phyloP scores from a whole-genome alignment of 176 grass and related monocot species.

The Alopecurus myosuroides region DNA sequence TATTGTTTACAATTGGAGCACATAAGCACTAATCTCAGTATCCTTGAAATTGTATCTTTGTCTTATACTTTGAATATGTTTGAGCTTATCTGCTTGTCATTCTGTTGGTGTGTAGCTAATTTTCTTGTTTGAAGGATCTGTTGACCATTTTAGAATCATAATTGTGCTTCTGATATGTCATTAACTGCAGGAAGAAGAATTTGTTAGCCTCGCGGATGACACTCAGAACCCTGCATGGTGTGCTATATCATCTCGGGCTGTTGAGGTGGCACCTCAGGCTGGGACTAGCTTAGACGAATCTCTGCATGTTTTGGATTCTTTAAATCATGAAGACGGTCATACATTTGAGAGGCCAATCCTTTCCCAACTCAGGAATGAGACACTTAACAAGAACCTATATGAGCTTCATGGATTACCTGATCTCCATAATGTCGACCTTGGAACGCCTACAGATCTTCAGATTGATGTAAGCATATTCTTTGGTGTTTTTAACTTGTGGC shows the following conservation, averaged over 20 bases:
- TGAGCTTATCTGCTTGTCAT: neutral
- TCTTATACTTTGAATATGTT: neutral
- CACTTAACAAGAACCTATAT: neutral
- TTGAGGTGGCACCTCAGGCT: slow-evolving; percentile 20
- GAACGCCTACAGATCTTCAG: slow-evolving; percentile 63
- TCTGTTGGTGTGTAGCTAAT: neutral
- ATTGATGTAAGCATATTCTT: slow-evolving; percentile 51
- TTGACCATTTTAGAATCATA: neutral
- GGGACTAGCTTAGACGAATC: slow-evolving; percentile 33
- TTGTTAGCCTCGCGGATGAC: slow-evolving; percentile 33
- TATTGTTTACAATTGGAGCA: neutral
- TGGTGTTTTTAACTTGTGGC: neutral
- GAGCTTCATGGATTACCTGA: slow-evolving; percentile 37
- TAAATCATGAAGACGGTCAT: slow-evolving; percentile 27
- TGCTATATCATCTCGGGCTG: slow-evolving; percentile 31
- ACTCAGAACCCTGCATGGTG: slow-evolving; percentile 41
- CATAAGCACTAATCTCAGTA: neutral
- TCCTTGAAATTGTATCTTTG: neutral
- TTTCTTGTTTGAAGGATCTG: neutral
- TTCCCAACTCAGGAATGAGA: neutral
- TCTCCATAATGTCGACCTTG: slow-evolving; percentile 42
- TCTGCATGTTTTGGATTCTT: slow-evolving; percentile 49
- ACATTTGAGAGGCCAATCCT: slow-evolving; percentile 39
- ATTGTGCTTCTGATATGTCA: neutral
- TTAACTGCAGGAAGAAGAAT: slow-evolving; percentile 19